Evolutionary conservation across 345 rosid genomes (phyloP).

Genomic region (Eucalyptus rudis): DNA sequence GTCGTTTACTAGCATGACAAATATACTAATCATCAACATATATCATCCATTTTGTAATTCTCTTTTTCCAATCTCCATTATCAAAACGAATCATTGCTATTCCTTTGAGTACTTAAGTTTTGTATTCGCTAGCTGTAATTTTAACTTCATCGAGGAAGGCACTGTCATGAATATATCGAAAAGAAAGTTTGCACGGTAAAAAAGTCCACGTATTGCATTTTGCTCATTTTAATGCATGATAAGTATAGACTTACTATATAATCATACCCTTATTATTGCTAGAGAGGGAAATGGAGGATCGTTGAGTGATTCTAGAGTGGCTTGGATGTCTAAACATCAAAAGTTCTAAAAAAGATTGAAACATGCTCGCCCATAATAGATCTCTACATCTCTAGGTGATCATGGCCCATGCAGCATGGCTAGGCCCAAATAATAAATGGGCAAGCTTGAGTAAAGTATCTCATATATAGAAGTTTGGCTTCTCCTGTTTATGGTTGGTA

Average conservation of each 20-base stretch:
- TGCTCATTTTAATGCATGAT: not conserved
- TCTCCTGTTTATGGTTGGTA: not conserved
- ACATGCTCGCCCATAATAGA: not conserved
- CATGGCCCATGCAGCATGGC: not conserved
- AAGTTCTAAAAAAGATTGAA: not conserved
- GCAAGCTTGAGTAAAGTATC: not conserved
- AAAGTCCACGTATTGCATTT: not conserved
- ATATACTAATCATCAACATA: not conserved
- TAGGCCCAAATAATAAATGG: not conserved
- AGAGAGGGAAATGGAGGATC: not conserved
- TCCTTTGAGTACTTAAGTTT: not conserved
- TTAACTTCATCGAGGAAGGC: not conserved
- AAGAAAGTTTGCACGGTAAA: not conserved
- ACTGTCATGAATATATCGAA: not conserved
- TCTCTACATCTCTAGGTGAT: not conserved
- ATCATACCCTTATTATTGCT: not conserved
- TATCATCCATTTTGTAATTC: not conserved
- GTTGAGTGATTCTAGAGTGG: not conserved
- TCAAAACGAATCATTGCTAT: not conserved
- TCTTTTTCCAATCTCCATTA: not conserved
- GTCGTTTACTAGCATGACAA: not conserved
- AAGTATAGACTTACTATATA: not conserved
- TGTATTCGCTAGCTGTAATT: not conserved
- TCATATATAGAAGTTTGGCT: not conserved
- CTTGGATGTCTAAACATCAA: not conserved